Base-by-base conservation (phyloP, 495 filamentous ascomycete species). In the Hypoxylon rickii region DNA sequence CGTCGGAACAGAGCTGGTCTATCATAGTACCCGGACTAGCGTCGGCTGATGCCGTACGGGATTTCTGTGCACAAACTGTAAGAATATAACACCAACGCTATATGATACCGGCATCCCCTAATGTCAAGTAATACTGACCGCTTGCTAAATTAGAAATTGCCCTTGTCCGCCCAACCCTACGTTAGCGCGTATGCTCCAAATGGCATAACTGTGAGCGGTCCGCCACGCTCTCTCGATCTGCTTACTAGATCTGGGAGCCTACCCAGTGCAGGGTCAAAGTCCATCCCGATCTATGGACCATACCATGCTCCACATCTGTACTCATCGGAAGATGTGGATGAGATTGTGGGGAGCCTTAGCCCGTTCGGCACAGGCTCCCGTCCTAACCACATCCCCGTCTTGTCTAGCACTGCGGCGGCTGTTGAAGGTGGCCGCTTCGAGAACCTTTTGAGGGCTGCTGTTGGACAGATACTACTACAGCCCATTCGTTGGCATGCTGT, bases 321-420 rank as follows among this genome's bases (percentile, higher is more conserved):
- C 43, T 51, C 59, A 12, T 19, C 48, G 11, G 42, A 55, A 0
- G 63, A 72, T 26, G 39, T 57, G 7, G 33, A 44, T 5, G 53
- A 57, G 10, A 57, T 57, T 20, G 24, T 57, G 86, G 54, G 86
- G 85, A 3, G 73, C 89, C 4, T 49, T 1, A 20, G 10, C 11
- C 12, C 10, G 19, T 17, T 4, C 16, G 39, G 20, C 3, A 11
- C 33, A 0, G n/a, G 13, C 24, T 26, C 24, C 2, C 45, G 33
- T 49, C 42, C 61, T 12, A 26, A 58, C 1, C 36, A 57, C 18
- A 63, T 68, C 10, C 19, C 65, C 18, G 7, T 49, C 32, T 29
- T 49, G 13, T 50, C 53, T 0, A 50, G 53, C 38, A 44, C 39
- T 8, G 53, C 38, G 1, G 26, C 1, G 3, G 2, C 5, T 1